Evolutionary conservation across 2,329 filamentous ascomycete species (phyloP).

Genomic region (Verticillium tricorpus): DNA sequence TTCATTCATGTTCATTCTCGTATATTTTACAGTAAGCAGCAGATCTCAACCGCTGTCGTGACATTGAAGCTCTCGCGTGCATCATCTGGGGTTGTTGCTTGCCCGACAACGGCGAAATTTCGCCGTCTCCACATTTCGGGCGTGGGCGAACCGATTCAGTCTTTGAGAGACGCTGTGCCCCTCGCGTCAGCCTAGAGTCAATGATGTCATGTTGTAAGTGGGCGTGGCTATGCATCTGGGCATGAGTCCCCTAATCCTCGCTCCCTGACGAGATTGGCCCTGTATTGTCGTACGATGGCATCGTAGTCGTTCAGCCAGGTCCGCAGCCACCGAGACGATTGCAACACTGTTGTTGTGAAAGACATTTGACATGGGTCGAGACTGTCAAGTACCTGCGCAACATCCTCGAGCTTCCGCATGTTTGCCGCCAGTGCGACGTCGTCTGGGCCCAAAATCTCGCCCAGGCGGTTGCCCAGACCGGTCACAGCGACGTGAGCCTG

Average conservation of each 20-base stretch:
- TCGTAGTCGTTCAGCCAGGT: not conserved
- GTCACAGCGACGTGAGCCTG: constrained; percentile 1
- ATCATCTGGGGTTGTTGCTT: not conserved
- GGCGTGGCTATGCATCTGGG: not conserved
- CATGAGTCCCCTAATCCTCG: not conserved
- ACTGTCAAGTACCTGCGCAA: not conserved
- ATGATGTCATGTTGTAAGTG: not conserved
- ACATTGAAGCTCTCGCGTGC: not conserved
- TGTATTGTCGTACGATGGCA: not conserved
- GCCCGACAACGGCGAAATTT: constrained; percentile 1
- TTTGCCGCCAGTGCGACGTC: not conserved
- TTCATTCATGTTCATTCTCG: not conserved
- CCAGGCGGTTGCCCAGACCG: not conserved
- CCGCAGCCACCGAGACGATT: not conserved
- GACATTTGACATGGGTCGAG: not conserved
- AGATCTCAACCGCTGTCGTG: not conserved
- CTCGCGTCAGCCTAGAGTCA: not conserved
- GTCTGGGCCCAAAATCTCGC: not conserved
- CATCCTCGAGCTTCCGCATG: constrained; percentile 1
- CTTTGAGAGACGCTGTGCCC: not conserved
- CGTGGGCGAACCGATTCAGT: not conserved
- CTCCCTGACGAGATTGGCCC: not conserved
- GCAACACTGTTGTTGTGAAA: not conserved
- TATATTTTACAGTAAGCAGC: not conserved
- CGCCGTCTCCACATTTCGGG: not conserved